A percentile compares a stretch with the other conserved stretches of the same genome.
phyloP scores from a whole-genome alignment of 257 asterid genomes.

The Jaltomata sinuosa region DNA sequence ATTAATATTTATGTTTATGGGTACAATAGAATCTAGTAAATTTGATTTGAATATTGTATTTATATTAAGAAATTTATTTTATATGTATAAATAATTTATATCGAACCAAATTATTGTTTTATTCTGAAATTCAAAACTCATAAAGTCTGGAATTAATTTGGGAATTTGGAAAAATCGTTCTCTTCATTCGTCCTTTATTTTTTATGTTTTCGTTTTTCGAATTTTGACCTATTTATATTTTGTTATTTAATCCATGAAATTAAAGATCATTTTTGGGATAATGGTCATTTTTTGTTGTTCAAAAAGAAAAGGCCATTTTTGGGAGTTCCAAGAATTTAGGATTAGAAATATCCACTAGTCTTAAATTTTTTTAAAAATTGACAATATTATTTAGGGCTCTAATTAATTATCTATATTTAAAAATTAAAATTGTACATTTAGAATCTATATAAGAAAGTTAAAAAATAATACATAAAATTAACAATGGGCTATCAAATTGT shows the following conservation, averaged over 20 bases:
- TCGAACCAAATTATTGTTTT: not conserved
- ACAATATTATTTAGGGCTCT: not conserved
- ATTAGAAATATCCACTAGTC: not conserved
- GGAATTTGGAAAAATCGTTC: not conserved
- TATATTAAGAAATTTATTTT: not conserved
- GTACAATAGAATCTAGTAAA: not conserved
- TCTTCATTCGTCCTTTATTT: not conserved
- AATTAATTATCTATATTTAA: not conserved
- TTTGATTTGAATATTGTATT: not conserved
- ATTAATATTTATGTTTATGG: not conserved
- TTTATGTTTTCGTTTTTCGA: not conserved
- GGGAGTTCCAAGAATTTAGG: too few relatives aligned
- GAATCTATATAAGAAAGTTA: not conserved
- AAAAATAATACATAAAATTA: not conserved
- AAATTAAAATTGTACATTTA: not conserved
- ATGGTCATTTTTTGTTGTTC: too few relatives aligned
- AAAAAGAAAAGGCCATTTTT: too few relatives aligned
- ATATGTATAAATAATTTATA: not conserved
- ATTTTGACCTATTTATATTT: not conserved
- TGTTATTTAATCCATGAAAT: not conserved
- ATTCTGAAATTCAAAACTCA: not conserved
- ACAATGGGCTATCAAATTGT: not conserved
- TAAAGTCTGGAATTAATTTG: not conserved
- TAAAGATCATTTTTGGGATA: not conserved
- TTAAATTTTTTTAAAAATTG: not conserved